Percentiles rank a stretch among this genome's conserved stretches.
phyloP scores from a whole-genome alignment of 1,284 basidiomycete genomes.

The Chalciporus piperatoides region DNA sequence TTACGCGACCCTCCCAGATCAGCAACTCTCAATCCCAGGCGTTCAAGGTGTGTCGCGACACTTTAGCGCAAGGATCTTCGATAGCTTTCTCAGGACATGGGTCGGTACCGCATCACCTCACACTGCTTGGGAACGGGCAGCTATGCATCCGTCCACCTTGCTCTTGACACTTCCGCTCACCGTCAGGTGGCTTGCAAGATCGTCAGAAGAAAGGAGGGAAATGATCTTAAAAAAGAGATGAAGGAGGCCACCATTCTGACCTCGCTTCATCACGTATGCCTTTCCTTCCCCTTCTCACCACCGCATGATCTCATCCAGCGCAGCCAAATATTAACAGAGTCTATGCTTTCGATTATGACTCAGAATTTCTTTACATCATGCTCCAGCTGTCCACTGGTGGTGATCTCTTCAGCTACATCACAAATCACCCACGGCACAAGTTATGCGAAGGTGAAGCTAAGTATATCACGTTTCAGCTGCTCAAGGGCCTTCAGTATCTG shows the following conservation, averaged over 20 bases:
- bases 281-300: not conserved
- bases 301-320: not conserved
- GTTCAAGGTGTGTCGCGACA: conserved; percentile 44
- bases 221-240: conserved; percentile 59
- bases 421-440: conserved; percentile 49
- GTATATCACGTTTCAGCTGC: conserved; percentile 78
- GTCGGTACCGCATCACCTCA: conserved; percentile 63
- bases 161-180: conserved; percentile 56
- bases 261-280: conserved; percentile 62
- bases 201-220: conserved; percentile 56
- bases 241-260: conserved; percentile 75
- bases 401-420: conserved; percentile 82
- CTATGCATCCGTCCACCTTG: conserved; percentile 79
- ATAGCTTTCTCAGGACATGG: conserved; percentile 43
- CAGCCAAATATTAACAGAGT: conserved; percentile 82
- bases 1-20: conserved; percentile 52
- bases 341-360: conserved; percentile 62
- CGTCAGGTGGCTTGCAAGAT: conserved; percentile 83
- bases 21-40: conserved; percentile 51
- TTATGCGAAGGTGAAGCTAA: conserved; percentile 78
- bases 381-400: conserved; percentile 83
- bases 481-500: conserved; percentile 70
- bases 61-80: conserved; percentile 3
- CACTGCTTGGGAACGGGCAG: conserved; percentile 75
- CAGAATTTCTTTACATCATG: conserved; percentile 75